Conservation (phyloP, 768 basidiomycete species). For the Mycena galericulata region DNA sequence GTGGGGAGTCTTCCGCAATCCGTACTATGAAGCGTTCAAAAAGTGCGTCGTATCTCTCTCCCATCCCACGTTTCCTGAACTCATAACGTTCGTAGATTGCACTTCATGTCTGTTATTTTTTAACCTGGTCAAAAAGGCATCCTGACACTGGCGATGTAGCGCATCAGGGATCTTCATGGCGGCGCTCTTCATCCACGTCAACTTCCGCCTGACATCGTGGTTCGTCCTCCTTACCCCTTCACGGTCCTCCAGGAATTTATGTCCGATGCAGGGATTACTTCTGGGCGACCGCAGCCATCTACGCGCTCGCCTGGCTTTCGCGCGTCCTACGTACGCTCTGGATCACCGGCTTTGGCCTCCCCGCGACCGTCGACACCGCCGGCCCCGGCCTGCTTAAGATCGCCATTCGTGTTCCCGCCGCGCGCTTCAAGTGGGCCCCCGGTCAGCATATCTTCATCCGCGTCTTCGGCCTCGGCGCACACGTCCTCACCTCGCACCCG, state of each 20-base stretch:
- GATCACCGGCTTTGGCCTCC: conserved; percentile 37
- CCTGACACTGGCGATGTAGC: conserved; percentile 21
- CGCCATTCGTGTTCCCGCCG: conserved; percentile 36
- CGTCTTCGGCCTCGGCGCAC: conserved; percentile 34
- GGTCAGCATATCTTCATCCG: conserved; percentile 47
- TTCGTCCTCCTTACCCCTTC: conserved; percentile 7
- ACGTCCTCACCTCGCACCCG: conserved; percentile 47
- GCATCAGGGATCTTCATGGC: conserved; percentile 48
- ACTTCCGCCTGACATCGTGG: conserved; percentile 46
- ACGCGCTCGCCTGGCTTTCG: conserved; percentile 42
- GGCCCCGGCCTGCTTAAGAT: conserved; percentile 43
- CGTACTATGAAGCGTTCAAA: conserved; percentile 49
- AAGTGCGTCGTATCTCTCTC: conserved; percentile 32
- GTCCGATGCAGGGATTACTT: conserved; percentile 43
- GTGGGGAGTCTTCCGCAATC: conserved; percentile 46
- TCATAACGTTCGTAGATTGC: conserved; percentile 25
- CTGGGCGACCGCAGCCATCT: conserved; percentile 45
- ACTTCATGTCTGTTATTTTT: conserved; percentile 35
- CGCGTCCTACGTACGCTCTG: conserved; percentile 42
- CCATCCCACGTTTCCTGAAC: neutral
- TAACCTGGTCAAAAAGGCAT: neutral
- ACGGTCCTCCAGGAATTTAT: neutral
- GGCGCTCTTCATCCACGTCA: conserved; percentile 48
- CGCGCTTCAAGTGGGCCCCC: conserved; percentile 44
- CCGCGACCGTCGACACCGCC: conserved; percentile 38